Conservation (phyloP, 225 moss, liverwort and hornwort species). For the Rhytidiadelphus loreus region DNA sequence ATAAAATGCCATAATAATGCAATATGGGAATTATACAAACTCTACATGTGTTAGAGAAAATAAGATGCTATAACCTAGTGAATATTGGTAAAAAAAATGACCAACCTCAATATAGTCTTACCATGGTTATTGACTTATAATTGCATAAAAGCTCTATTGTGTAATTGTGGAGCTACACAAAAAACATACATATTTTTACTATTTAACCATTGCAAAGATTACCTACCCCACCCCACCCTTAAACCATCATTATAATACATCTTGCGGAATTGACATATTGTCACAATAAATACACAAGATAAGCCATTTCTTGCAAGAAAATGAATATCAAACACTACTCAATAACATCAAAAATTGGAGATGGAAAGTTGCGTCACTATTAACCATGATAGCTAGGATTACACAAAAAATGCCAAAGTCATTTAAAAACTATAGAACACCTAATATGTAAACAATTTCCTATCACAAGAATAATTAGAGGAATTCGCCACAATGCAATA, state of each 20-base stretch:
- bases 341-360: neutral
- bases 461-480: neutral
- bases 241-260: neutral
- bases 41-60: fast-evolving
- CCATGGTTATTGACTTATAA: neutral
- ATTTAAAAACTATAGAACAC: neutral
- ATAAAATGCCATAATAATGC: neutral
- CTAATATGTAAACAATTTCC: neutral
- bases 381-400: fast-evolving
- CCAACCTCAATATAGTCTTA: neutral
- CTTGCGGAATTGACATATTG: neutral
- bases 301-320: fast-evolving
- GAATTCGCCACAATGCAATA: neutral
- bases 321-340: neutral
- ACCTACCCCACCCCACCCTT: fast-evolving
- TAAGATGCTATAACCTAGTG: too few relatives aligned
- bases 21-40: too few relatives aligned
- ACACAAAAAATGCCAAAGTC: neutral
- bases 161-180: neutral
- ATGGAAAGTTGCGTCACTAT: neutral
- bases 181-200: neutral
- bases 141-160: neutral
- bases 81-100: neutral
- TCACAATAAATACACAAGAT: fast-evolving
- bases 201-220: neutral